These are phyloP conservation scores for Saksenaea vasiformis DNA, from an alignment of 371 early-diverging fungal species.

Conservation along the genomic window DNA sequence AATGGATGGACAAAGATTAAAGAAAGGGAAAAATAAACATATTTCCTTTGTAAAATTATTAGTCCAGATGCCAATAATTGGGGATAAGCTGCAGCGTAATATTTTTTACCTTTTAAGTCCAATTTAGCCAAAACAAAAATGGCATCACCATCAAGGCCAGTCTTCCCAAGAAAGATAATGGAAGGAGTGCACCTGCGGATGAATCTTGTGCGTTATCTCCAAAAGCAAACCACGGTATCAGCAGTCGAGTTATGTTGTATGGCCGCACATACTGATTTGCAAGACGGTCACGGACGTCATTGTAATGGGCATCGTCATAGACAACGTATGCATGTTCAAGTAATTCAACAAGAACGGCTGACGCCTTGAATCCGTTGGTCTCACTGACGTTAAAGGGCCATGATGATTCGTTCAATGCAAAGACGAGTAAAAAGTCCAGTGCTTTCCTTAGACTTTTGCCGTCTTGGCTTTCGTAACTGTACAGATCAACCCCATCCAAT, in stretches of 20 bases:
- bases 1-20: constrained; percentile 14
- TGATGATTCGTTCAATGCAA: constrained; percentile 36
- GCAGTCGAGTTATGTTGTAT: constrained; percentile 28
- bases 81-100: not conserved
- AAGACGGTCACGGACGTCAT: constrained; percentile 2
- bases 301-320: constrained; percentile 36
- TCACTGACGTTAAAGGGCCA: constrained; percentile 44
- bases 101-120: not conserved
- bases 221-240: constrained; percentile 17
- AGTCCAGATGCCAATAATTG: not conserved
- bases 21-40: not conserved
- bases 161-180: not conserved
- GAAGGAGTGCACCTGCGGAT: not conserved
- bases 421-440: constrained; percentile 50
- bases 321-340: constrained; percentile 46
- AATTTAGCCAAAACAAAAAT: not conserved
- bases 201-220: constrained; percentile 8
- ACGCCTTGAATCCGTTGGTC: constrained; percentile 20
- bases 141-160: not conserved
- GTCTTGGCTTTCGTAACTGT: constrained; percentile 30
- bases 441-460: constrained; percentile 46
- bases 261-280: constrained; percentile 11
- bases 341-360: constrained; percentile 30
- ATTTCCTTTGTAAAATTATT: not conserved
- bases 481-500: constrained; percentile 34